Evolutionary conservation across 345 rosid genomes (phyloP), one percentile per base, ranked within the genome.

Genomic region (Eucalyptus fibrosa): DNA sequence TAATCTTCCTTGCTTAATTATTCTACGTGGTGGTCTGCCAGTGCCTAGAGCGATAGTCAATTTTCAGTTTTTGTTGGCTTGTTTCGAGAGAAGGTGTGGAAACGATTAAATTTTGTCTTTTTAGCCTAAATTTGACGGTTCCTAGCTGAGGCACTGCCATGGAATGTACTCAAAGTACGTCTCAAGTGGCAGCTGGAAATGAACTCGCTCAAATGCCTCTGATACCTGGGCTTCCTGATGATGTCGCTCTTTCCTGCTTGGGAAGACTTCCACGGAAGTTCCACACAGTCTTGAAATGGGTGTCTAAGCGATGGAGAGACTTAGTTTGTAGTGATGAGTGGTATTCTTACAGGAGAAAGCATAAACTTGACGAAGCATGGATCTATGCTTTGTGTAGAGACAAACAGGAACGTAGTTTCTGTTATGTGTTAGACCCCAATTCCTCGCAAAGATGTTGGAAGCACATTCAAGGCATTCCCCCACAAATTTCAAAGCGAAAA

Each of bases 231-330:
- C 94, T 97, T 87, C 98, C 99, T 6, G 95, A 96, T 86, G 99
- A 96, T 86, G 88, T 97, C 19, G 90, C 94, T 8, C 91, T 92
- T 77, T 92, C 92, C 59, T 97, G 97, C 92, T 93, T 96, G 92
- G 98, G 97, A 67, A 94, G 97, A 91, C 95, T 97, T 88, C 98
- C 98, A 23, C 90, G 99, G 88, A 92, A 88, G 89, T 92, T 91
- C 87, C 98, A 96, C 86, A 44, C 92, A 21, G 92, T 90, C 51
- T 89, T 94, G 50, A 94, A 94, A 85, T 92, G 95, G 62, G 96
- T 95, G 88, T 95, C 95, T 37, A 94, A 91, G 88, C 89, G 92
- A 89, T 95, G 97, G 97, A 92, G 94, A 90, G 95, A 92, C 56
- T 87, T 95, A 30, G 91, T 95, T 83, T 91, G 92, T 91, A 89